Evolutionary conservation across 768 basidiomycete genomes (phyloP).

Genomic region (Paxillus ammoniavirescens): DNA sequence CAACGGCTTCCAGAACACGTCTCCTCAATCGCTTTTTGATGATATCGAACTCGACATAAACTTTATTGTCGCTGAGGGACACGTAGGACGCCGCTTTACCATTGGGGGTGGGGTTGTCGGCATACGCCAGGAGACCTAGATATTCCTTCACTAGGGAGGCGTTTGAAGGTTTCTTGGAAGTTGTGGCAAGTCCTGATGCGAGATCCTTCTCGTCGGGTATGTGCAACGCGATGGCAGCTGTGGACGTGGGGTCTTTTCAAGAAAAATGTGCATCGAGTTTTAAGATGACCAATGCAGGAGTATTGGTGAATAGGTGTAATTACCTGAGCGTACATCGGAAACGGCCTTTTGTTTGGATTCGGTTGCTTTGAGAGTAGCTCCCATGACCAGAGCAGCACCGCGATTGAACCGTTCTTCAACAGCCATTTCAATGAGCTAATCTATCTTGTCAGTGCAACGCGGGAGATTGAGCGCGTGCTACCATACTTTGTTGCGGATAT

Average conservation of each 20-base stretch:
- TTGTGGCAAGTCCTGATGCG: conserved; percentile 58
- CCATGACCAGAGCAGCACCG: conserved; percentile 67
- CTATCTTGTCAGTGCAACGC: conserved; percentile 12
- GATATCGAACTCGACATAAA: conserved; percentile 78
- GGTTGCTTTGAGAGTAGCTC: conserved; percentile 67
- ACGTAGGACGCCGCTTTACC: conserved; percentile 72
- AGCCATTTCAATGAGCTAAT: conserved; percentile 74
- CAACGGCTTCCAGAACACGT: conserved; percentile 71
- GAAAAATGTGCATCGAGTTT: not conserved
- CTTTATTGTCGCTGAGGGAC: conserved; percentile 65
- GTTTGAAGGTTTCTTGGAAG: conserved; percentile 52
- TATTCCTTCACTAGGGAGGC: conserved; percentile 73
- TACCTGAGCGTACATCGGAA: conserved; percentile 66
- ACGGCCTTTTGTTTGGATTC: conserved; percentile 61
- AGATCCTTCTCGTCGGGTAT: conserved; percentile 63
- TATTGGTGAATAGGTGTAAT: conserved; percentile 2
- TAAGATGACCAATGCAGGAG: not conserved
- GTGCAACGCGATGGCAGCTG: conserved; percentile 61
- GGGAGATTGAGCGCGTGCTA: not conserved
- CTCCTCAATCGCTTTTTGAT: conserved; percentile 65
- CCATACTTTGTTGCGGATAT: conserved; percentile 82
- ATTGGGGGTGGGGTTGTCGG: conserved; percentile 77
- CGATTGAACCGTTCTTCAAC: conserved; percentile 80
- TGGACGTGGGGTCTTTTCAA: conserved; percentile 58
- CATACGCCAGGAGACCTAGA: conserved; percentile 73